Percentiles rank a stretch among this genome's conserved stretches.
These are phyloP conservation scores for Dalbergia oliveri DNA, from an alignment of 306 rosid species.

Conservation along the genomic window DNA sequence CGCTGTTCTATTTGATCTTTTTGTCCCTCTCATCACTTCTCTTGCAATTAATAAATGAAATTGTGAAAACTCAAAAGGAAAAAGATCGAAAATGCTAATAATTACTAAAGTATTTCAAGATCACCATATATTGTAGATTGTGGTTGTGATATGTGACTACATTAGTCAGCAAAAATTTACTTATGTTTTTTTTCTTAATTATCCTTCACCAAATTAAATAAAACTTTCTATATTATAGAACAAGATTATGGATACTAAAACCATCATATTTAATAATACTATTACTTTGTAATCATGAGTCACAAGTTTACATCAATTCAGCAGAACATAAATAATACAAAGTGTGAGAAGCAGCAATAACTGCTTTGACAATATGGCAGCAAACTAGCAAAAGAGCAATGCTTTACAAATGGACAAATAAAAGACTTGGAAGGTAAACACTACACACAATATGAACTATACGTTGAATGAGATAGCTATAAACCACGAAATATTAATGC, in stretches of 20 bases:
- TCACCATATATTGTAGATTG: too few species aligned
- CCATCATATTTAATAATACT: background rate
- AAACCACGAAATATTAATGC: background rate
- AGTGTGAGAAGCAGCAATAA: background rate
- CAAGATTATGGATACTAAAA: too few species aligned
- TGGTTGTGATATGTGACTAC: too few species aligned
- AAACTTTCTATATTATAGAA: too few species aligned
- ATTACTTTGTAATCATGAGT: background rate
- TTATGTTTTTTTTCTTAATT: too few species aligned
- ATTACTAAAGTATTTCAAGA: too few species aligned
- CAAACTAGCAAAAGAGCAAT: background rate
- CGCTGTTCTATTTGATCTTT: too few species aligned
- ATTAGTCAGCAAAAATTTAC: too few species aligned
- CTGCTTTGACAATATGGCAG: background rate
- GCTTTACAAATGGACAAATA: background rate
- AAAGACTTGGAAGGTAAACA: background rate
- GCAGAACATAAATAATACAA: background rate
- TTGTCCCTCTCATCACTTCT: background rate
- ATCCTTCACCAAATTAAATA: too few species aligned
- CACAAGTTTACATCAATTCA: background rate
- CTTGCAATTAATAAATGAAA: too few species aligned
- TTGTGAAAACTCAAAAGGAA: too few species aligned
- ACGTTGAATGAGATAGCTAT: background rate
- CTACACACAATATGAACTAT: background rate
- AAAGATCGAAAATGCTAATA: too few species aligned